phyloP scores from a whole-genome alignment of 306 rosid species.

The Oxytropis ochrocephala region DNA sequence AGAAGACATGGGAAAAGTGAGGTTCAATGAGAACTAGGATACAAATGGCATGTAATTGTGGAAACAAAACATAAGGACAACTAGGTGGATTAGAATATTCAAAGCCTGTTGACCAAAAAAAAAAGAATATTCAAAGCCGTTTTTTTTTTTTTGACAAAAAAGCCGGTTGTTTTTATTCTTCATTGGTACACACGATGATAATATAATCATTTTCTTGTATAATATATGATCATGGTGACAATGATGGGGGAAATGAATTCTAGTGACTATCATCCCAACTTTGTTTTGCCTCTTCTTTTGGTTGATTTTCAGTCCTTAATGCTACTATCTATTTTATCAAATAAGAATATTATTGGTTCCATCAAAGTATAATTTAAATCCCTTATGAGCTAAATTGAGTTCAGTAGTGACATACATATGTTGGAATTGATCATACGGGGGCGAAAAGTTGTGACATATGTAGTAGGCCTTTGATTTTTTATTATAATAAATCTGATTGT shows the following conservation, averaged over 20 bases:
- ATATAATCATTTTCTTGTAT: neutral
- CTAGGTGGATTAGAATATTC: slow-evolving; percentile 3
- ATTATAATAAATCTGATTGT: too few relatives aligned
- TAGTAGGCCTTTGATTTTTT: too few relatives aligned
- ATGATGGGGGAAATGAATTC: neutral
- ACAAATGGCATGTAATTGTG: slow-evolving; percentile 48
- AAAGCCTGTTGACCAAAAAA: neutral
- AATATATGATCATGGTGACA: neutral
- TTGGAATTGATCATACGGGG: too few relatives aligned
- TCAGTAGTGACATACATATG: too few relatives aligned
- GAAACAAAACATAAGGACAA: slow-evolving; percentile 32
- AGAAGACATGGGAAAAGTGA: slow-evolving; percentile 25
- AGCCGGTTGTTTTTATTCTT: neutral
- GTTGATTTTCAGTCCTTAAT: neutral
- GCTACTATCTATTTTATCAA: neutral
- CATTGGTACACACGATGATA: slow-evolving; percentile 3
- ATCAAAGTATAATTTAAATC: too few relatives aligned
- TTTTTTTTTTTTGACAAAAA: too few relatives aligned
- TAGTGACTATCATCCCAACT: neutral
- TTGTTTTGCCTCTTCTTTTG: neutral
- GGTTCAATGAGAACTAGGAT: slow-evolving; percentile 50
- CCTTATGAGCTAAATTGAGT: too few relatives aligned
- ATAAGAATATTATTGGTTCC: too few relatives aligned
- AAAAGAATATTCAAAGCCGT: slow-evolving; percentile 10
- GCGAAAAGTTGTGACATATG: too few relatives aligned